Conservation (phyloP, 495 filamentous ascomycete genomes). For the Lasiosphaeria hispida region DNA sequence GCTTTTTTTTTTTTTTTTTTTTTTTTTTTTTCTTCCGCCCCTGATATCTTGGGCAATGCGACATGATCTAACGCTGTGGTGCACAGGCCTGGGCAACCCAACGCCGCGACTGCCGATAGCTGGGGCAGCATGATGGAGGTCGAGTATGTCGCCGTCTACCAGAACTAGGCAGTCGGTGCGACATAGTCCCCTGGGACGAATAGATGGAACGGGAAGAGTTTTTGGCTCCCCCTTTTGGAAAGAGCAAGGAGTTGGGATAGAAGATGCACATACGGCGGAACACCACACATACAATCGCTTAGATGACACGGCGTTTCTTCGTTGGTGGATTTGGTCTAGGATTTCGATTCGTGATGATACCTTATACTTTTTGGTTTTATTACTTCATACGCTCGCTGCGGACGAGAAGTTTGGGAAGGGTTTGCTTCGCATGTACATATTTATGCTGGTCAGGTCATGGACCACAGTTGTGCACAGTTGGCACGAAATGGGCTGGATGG, state of each 20-base stretch:
- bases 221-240: not conserved
- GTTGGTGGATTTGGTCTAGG: no score
- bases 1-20: no score
- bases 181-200: no score
- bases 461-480: no score
- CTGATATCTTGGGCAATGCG: not conserved
- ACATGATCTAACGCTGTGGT: not conserved
- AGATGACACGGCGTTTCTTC: not conserved
- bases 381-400: conserved; percentile 1
- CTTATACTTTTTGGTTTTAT: not conserved
- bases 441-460: no score
- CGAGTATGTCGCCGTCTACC: conserved; percentile 44
- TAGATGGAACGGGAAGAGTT: not conserved
- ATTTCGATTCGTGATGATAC: not conserved
- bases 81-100: conserved; percentile 30
- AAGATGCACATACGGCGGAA: not conserved
- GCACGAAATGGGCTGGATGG: no score
- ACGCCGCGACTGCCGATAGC: conserved; percentile 36
- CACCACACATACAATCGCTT: not conserved
- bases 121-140: conserved; percentile 53
- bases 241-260: not conserved
- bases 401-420: not conserved
- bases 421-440: no score
- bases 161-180: conserved; percentile 7
- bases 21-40: no score